Conservation (phyloP, 192 early-diverging fungal species). For the Umbelopsis sp. region DNA sequence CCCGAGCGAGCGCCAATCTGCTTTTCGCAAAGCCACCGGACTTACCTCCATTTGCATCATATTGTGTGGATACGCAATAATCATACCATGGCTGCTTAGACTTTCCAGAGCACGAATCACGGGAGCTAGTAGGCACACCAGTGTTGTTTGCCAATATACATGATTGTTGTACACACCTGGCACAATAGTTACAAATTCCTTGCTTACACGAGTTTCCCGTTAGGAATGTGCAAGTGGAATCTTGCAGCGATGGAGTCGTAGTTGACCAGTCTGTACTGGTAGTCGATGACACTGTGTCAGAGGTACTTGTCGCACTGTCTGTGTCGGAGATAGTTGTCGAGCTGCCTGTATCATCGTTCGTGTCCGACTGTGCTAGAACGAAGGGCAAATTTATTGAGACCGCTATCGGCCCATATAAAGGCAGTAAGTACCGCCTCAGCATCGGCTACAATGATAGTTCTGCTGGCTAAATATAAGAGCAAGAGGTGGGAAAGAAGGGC, state of each 20-base stretch:
- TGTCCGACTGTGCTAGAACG: not conserved
- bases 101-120: constrained; percentile 11
- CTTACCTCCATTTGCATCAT: constrained; percentile 12
- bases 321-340: not conserved
- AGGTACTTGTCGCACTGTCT: not conserved
- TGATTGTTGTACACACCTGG: constrained; percentile 13
- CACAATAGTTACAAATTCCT: constrained; percentile 13
- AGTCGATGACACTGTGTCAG: not conserved
- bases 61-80: not conserved
- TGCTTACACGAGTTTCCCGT: constrained; percentile 7
- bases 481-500: not conserved
- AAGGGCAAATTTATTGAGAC: not conserved
- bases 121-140: not conserved
- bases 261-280: not conserved
- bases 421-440: not conserved
- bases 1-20: too few species aligned
- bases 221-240: constrained; percentile 20
- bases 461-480: too few species aligned
- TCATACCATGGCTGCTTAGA: constrained; percentile 3
- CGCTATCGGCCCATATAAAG: not conserved
- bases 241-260: not conserved
- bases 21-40: not conserved
- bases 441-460: not conserved
- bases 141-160: constrained; percentile 13
- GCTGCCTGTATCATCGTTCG: not conserved